Conservation (phyloP, 2,329 filamentous ascomycete species). For the Colletotrichum sp. region DNA sequence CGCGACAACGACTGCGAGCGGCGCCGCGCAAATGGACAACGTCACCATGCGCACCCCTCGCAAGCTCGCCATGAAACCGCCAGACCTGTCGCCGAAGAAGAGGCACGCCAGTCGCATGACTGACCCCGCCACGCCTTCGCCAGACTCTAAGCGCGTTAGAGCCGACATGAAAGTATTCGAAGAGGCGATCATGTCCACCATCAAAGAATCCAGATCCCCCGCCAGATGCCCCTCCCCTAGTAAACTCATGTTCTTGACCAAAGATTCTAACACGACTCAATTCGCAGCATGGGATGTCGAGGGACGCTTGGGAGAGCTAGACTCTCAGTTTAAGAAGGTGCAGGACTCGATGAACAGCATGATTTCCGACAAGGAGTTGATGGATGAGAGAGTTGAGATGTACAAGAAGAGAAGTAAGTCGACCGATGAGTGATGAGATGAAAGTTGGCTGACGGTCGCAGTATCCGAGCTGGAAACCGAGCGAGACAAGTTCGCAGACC, state of each 20-base stretch:
- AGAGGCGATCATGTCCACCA: slow-evolving; percentile 28
- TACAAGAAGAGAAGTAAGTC: slow-evolving; percentile 76
- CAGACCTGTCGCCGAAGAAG: slow-evolving; percentile 17
- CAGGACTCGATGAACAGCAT: slow-evolving; percentile 75
- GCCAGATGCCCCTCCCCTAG: slow-evolving; percentile 47
- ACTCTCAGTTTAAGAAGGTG: slow-evolving; percentile 73
- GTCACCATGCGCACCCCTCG: slow-evolving; percentile 24
- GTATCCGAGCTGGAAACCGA: slow-evolving; percentile 55
- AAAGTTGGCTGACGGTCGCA: slow-evolving; percentile 29
- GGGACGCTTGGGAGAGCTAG: slow-evolving; percentile 76
- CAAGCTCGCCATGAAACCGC: neutral
- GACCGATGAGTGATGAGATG: neutral
- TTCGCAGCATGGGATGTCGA: slow-evolving; percentile 81
- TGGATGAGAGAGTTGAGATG: slow-evolving; percentile 76
- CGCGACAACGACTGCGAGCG: slow-evolving; percentile 1
- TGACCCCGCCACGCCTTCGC: slow-evolving; percentile 15
- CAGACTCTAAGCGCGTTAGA: slow-evolving; percentile 15
- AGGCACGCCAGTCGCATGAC: slow-evolving; percentile 18
- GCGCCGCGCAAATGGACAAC: slow-evolving; percentile 26
- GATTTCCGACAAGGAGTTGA: slow-evolving; percentile 67
- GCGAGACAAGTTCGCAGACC: slow-evolving; percentile 48
- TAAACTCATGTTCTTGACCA: slow-evolving; percentile 65
- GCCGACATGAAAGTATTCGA: slow-evolving; percentile 27
- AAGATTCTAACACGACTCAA: slow-evolving; percentile 71
- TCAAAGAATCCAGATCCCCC: slow-evolving; percentile 41